Conservation (phyloP, 805 yeast species). For the Saturnispora dispora region DNA sequence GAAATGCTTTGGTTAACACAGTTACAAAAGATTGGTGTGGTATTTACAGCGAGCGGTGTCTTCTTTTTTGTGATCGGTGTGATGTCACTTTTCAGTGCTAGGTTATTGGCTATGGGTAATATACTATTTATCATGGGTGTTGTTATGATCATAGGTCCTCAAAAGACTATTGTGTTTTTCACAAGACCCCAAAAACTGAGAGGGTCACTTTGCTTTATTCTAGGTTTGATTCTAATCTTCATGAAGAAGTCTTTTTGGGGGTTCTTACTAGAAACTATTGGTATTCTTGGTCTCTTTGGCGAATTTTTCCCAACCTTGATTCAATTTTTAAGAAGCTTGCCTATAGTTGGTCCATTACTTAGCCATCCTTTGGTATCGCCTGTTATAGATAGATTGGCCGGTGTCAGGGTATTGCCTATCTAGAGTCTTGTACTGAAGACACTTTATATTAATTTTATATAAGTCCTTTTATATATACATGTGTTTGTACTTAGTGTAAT, state of each 20-base stretch:
- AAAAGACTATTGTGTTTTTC: conserved; percentile 73
- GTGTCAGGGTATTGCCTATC: conserved; percentile 59
- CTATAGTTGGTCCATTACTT: conserved; percentile 77
- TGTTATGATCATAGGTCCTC: conserved; percentile 77
- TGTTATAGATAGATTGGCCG: conserved; percentile 51
- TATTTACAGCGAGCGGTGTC: conserved; percentile 79
- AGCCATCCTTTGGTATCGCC: conserved; percentile 83
- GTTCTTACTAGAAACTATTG: conserved; percentile 74
- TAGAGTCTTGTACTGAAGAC: conserved; percentile 18
- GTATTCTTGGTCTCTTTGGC: conserved; percentile 81
- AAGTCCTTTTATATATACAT: background rate
- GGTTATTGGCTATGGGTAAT: conserved; percentile 84
- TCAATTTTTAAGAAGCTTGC: conserved; percentile 78
- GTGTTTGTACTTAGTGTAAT: background rate
- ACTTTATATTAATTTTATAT: background rate
- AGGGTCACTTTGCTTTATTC: conserved; percentile 70
- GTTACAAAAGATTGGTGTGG: conserved; percentile 80
- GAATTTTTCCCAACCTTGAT: conserved; percentile 88
- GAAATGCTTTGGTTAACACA: conserved; percentile 66
- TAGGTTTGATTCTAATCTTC: conserved; percentile 71
- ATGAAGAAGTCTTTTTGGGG: conserved; percentile 75
- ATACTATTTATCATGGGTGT: conserved; percentile 74
- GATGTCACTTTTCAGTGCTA: conserved; percentile 78
- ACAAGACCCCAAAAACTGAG: conserved; percentile 79
- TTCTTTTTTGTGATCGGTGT: conserved; percentile 75